Percentiles rank a stretch among this genome's conserved stretches.
phyloP scores from a whole-genome alignment of 192 early-diverging fungal genomes.

The Coemansia sp. region DNA sequence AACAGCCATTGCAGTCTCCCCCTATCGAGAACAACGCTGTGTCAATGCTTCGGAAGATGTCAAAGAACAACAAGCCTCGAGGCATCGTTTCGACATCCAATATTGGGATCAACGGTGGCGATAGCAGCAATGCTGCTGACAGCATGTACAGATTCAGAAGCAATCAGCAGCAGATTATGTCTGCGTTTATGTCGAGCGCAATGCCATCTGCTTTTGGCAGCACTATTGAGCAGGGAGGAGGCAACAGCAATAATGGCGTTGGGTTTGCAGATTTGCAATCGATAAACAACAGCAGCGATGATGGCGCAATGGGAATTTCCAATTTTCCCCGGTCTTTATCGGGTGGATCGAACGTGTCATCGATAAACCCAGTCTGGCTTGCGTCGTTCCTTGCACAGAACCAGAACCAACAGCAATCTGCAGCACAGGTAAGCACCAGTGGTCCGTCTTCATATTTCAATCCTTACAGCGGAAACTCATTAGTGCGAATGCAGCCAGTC shows the following conservation, averaged over 20 bases:
- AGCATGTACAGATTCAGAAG: background rate
- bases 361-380: slow-evolving; percentile 35
- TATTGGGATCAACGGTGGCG: background rate
- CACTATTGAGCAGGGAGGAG: background rate
- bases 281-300: background rate
- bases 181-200: background rate
- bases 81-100: background rate
- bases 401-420: slow-evolving; percentile 20
- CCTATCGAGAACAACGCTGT: slow-evolving; percentile 42
- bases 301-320: background rate
- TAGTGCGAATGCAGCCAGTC: background rate
- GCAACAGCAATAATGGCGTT: background rate
- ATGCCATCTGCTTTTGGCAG: slow-evolving; percentile 2
- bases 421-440: background rate
- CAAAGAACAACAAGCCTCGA: slow-evolving; percentile 36
- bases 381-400: slow-evolving; percentile 40
- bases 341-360: slow-evolving; percentile 15
- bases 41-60: slow-evolving; percentile 47
- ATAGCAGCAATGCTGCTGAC: background rate
- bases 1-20: slow-evolving; percentile 27
- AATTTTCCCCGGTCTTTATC: slow-evolving; percentile 16
- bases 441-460: slow-evolving; percentile 1
- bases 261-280: background rate
- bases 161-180: background rate
- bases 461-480: background rate